Percentiles rank a stretch among this genome's conserved stretches.
Evolutionary conservation across 2,329 filamentous ascomycete species (phyloP).

Genomic region (Alternaria sp.): DNA sequence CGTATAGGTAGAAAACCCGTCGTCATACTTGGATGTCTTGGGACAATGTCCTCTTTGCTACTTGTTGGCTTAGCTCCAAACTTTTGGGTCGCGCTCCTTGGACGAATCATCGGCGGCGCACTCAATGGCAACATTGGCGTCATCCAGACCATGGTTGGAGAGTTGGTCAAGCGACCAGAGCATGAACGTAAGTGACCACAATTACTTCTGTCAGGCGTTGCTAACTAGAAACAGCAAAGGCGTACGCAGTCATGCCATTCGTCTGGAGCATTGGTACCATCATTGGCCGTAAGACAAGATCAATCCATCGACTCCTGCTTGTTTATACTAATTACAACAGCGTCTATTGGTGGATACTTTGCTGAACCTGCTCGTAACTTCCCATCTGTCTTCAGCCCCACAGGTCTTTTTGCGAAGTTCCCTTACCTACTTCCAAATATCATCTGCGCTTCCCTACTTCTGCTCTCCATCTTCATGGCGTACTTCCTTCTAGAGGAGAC

Average conservation of each 20-base stretch:
- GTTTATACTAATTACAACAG: constrained; percentile 33
- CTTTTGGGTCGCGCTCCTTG: constrained; percentile 81
- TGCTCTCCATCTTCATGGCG: constrained; percentile 80
- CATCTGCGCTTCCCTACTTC: constrained; percentile 76
- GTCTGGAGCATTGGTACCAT: constrained; percentile 87
- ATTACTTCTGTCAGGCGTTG: constrained; percentile 36
- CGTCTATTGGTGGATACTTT: constrained; percentile 86
- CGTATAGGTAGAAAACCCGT: constrained; percentile 50
- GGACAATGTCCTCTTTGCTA: constrained; percentile 82
- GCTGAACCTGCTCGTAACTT: constrained; percentile 78
- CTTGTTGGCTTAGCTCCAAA: constrained; percentile 82
- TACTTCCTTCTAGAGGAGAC: constrained; percentile 86
- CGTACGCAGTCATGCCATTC: constrained; percentile 91
- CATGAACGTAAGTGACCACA: constrained; percentile 73
- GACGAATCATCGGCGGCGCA: constrained; percentile 77
- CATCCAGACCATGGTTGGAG: constrained; percentile 89
- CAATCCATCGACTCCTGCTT: not conserved
- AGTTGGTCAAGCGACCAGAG: constrained; percentile 81
- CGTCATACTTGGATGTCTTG: constrained; percentile 62
- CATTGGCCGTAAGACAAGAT: constrained; percentile 63
- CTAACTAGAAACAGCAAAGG: constrained; percentile 76
- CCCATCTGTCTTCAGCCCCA: constrained; percentile 70
- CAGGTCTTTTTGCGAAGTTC: constrained; percentile 75
- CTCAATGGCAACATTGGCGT: constrained; percentile 83
- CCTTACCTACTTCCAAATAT: constrained; percentile 91